Conservation (phyloP, 257 asterid genomes). For the Ilex asprella region DNA sequence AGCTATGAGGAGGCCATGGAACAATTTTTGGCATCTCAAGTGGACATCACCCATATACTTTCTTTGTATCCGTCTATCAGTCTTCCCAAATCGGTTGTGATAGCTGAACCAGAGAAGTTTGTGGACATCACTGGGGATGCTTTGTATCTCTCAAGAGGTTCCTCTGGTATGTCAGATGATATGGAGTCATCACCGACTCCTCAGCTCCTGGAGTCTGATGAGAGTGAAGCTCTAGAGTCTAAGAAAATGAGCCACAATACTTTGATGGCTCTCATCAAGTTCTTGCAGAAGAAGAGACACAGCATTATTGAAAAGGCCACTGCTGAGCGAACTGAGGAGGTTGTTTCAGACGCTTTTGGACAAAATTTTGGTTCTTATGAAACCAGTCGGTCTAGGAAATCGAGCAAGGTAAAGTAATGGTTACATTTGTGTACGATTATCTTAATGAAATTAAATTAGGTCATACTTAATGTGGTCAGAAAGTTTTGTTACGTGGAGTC, state of each 20-base stretch:
- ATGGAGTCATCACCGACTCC: slow-evolving; percentile 50
- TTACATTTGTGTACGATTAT: background rate
- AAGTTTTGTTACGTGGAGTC: too few relatives aligned
- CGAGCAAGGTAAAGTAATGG: slow-evolving; percentile 44
- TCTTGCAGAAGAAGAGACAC: slow-evolving; percentile 80
- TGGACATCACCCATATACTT: slow-evolving; percentile 79
- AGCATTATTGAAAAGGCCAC: slow-evolving; percentile 85
- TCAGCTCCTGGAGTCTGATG: slow-evolving; percentile 57
- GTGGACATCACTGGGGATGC: slow-evolving; percentile 62
- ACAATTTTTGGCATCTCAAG: slow-evolving; percentile 90
- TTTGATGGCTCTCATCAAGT: slow-evolving; percentile 94
- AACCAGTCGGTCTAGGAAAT: slow-evolving; percentile 51
- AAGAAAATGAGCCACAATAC: slow-evolving; percentile 91
- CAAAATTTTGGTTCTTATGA: slow-evolving; percentile 63
- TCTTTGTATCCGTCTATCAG: slow-evolving; percentile 72
- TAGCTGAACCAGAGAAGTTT: slow-evolving; percentile 77
- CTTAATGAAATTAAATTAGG: too few relatives aligned
- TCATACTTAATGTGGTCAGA: too few relatives aligned
- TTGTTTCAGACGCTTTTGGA: slow-evolving; percentile 94
- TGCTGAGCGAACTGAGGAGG: slow-evolving; percentile 98
- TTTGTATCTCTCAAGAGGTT: slow-evolving; percentile 68
- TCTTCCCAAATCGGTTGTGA: slow-evolving; percentile 77
- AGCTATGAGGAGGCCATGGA: slow-evolving; percentile 97
- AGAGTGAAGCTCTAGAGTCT: slow-evolving; percentile 64
- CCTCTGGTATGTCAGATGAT: slow-evolving; percentile 83